Evolutionary conservation across 768 basidiomycete species (phyloP).

Genomic region (Solioccasus polychromus): DNA sequence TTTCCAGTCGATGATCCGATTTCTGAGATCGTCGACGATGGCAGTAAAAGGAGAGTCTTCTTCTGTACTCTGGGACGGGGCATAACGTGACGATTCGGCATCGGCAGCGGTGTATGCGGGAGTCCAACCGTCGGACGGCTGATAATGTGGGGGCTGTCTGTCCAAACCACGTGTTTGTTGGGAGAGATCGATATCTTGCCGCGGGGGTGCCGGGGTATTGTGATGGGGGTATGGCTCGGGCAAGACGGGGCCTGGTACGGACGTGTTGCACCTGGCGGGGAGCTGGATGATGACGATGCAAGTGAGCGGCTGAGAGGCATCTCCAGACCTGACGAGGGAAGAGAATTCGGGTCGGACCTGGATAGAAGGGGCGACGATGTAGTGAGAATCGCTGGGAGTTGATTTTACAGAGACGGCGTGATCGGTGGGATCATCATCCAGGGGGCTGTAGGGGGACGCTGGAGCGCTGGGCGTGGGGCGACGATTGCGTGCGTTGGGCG

Average conservation of each 20-base stretch:
- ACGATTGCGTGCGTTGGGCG: slow-evolving; percentile 36
- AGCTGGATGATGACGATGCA: slow-evolving; percentile 94
- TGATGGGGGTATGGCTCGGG: slow-evolving; percentile 44
- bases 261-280: slow-evolving; percentile 62
- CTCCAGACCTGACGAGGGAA: slow-evolving; percentile 66
- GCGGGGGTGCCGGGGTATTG: slow-evolving; percentile 21
- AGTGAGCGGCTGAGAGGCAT: slow-evolving; percentile 80
- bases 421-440: slow-evolving; percentile 85
- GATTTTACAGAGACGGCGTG: slow-evolving; percentile 50
- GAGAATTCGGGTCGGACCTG: slow-evolving; percentile 92
- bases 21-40: slow-evolving; percentile 86
- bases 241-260: slow-evolving; percentile 53
- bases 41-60: slow-evolving; percentile 76
- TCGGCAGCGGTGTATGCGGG: slow-evolving; percentile 31
- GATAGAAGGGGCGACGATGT: slow-evolving; percentile 89
- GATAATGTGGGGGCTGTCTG: slow-evolving; percentile 13
- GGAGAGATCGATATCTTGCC: slow-evolving; percentile 22
- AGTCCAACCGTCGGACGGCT: slow-evolving; percentile 23
- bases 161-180: slow-evolving; percentile 13
- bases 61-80: slow-evolving; percentile 32
- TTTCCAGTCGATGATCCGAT: slow-evolving; percentile 95
- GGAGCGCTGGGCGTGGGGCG: slow-evolving; percentile 26
- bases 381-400: slow-evolving; percentile 47
- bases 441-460: slow-evolving; percentile 53
- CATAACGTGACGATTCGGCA: slow-evolving; percentile 30